phyloP scores from a whole-genome alignment of 176 grass and related monocot genomes.

The Otatea glauca region DNA sequence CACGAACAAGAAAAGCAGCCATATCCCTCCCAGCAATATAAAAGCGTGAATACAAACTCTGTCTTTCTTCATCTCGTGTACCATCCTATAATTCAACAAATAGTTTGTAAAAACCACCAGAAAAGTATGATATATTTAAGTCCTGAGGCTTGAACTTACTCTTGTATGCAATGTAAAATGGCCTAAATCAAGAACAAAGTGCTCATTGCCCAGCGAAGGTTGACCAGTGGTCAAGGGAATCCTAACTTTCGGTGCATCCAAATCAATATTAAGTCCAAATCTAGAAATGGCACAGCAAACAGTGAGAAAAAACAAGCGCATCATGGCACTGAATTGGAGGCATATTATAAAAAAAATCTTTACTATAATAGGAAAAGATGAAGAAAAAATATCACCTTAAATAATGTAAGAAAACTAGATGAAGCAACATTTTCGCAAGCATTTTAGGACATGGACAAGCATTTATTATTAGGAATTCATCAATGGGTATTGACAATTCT shows the following conservation, averaged over 20 bases:
- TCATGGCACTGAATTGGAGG: constrained; percentile 7
- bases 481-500: neutral
- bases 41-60: constrained; percentile 90
- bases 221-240: constrained; percentile 63
- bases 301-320: constrained; percentile 35
- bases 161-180: constrained; percentile 95
- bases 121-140: constrained; percentile 35
- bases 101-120: constrained; percentile 47
- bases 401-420: constrained; percentile 12
- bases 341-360: constrained; percentile 2
- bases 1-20: constrained; percentile 84
- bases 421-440: neutral
- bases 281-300: constrained; percentile 55
- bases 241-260: constrained; percentile 97
- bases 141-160: constrained; percentile 57
- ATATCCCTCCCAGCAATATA: constrained; percentile 93
- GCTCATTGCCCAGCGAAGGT: constrained; percentile 47
- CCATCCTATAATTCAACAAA: constrained; percentile 61
- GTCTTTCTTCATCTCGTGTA: constrained; percentile 64
- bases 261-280: constrained; percentile 96
- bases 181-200: constrained; percentile 95
- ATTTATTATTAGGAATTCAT: constrained; percentile 16
- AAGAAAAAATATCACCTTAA: neutral
- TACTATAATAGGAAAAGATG: neutral
- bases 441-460: neutral